A percentile compares a stretch with the other conserved stretches of the same genome.
Evolutionary conservation across 23 red algal genomes (phyloP).

Genomic region (Agarophyton chilense): DNA sequence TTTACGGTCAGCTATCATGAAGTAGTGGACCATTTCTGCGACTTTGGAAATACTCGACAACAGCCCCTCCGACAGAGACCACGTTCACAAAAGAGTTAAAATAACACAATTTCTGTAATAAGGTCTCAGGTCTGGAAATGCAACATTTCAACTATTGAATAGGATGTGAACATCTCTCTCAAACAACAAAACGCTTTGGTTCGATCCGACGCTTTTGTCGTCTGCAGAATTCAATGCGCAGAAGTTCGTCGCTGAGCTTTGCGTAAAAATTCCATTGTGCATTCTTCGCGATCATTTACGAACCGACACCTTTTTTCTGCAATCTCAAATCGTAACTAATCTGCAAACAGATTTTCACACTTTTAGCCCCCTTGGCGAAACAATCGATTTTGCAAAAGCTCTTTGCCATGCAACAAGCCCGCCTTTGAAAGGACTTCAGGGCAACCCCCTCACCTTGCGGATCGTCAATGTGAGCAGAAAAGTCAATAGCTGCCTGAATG

Average conservation of each 20-base stretch:
- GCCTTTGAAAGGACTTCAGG: slow-evolving; percentile 31
- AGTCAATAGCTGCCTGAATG: slow-evolving; percentile 53
- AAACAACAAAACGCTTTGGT: slow-evolving; percentile 1
- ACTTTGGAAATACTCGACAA: no score
- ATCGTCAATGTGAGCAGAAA: slow-evolving; percentile 36
- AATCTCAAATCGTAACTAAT: slow-evolving; percentile 46
- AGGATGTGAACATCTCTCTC: slow-evolving; percentile 3
- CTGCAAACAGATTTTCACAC: slow-evolving; percentile 67
- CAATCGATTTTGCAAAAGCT: slow-evolving; percentile 36
- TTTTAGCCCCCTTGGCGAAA: slow-evolving; percentile 53
- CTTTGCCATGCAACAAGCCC: slow-evolving; percentile 22
- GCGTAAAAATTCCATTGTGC: slow-evolving; percentile 49
- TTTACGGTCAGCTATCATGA: background rate
- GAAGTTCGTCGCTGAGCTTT: slow-evolving; percentile 56
- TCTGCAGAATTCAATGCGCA: background rate
- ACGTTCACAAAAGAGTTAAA: no score
- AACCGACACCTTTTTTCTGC: slow-evolving; percentile 21
- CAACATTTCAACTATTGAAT: background rate
- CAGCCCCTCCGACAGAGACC: no score
- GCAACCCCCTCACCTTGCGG: slow-evolving; percentile 23
- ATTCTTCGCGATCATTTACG: slow-evolving; percentile 72
- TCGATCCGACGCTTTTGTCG: slow-evolving; percentile 14
- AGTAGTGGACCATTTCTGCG: background rate
- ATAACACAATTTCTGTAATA: no score
- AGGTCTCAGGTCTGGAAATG: background rate